Evolutionary conservation across 1,139 yeast species (phyloP), one percentile per base, ranked within the genome.

Genomic region (Yamadazyma taylorii): DNA sequence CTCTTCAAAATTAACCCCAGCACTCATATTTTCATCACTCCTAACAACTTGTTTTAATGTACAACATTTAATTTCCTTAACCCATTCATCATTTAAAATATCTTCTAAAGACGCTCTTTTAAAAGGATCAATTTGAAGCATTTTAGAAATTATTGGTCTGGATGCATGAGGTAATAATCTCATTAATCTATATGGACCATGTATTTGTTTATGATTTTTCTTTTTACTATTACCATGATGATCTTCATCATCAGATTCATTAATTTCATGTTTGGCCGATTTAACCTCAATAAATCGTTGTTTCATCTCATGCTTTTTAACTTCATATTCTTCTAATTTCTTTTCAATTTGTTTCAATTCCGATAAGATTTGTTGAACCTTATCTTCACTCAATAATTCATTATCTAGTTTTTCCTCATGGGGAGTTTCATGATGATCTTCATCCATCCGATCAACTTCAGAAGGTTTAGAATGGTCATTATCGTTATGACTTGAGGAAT

Each of bases 131-230:
- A 88, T 60, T 33, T 70, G 78, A 22, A 92, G 69, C 87, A 92
- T 89, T 33, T 72, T 72, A 17, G 81, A 79, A 32, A 92, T 75
- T 9, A 92, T 73, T 7, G 85, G 86, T 49, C 97, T 75, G 12
- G 96, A 76, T 3, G 89, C 89, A 48, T 82, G 85, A 2, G 98
- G 98, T 34, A 94, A 68, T 45, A 92, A 69, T 52, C 97, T 76
- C 71, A 92, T 72, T 46, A 94, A 66, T 50, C 97, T 72, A 71
- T 92, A 88, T 2, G 97, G 97, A 1, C 98, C 98, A 38, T 69
- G 76, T 27, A 73, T 70, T 48, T 70, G 76, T 45, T 70, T 68
- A 48, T 69, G 75, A 35, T 53, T 49, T 49, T 62, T 62, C 50
- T 66, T 61, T 40, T 61, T 56, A 4, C 42, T 47, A 9, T n/a